Base-by-base conservation (phyloP, 441 rosid species). In the Adansonia rubrostipa region DNA sequence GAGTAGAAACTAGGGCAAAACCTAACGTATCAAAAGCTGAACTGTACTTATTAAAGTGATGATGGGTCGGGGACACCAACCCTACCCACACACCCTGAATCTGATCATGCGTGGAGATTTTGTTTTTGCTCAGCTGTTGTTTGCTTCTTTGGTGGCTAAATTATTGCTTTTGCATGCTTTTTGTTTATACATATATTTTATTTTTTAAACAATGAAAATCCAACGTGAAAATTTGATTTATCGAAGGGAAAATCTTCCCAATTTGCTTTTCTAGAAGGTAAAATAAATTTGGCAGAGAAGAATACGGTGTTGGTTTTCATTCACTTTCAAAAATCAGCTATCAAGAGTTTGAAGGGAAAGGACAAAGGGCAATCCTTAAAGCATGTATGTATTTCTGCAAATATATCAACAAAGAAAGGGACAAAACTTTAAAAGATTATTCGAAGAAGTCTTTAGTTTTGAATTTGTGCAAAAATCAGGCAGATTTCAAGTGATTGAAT, bases 341-440 rank as follows among this genome's bases (percentile, higher is more conserved):
- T 20, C 8, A 28, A 62, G n/a, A 28, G 45, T 13, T 14, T 36
- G 68, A 15, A 36, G 33, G 47, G 9, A 64, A 64, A 13, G 17
- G 47, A 64, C 68, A 64, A 64, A 64, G 22, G 36, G 14, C 64
- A 60, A 60, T 60, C 47, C 47, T 33, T 63, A 15, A 64, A 64
- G 48, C 14, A 40, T 40, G 40, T 6, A 24, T 24, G 14, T 4
- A 61, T 58, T 14, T 63, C 36, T 65, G 70, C 47, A 15, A 36
- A 40, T 22, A 22, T 13, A 65, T 63, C 20, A 65, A 65, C 22
- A 36, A 36, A 40, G 11, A 40, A 64, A 64, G 4, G 22, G 15
- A 15, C 22, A 40, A 14, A 33, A 13, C 3, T 13, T 4, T 14
- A 13, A 13, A n/a, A 22, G 2, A 40, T 65, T 40, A 40, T 42